A percentile compares a stretch with the other conserved stretches of the same genome.
Evolutionary conservation across 306 rosid species (phyloP).

Genomic region (Betula pendula): DNA sequence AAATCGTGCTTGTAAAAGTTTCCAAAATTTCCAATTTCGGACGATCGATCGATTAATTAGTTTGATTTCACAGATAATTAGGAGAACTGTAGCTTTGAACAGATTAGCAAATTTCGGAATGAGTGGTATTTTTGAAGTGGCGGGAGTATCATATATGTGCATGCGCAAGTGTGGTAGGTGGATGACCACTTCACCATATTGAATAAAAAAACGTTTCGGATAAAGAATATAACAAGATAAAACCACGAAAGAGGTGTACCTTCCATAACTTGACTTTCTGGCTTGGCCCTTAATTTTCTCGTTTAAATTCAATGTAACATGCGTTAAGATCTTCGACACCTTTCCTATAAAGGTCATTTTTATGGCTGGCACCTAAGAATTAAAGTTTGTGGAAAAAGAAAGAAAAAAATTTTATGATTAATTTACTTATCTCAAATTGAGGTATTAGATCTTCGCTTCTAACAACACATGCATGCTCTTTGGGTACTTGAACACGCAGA

Average conservation of each 20-base stretch:
- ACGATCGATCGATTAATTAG: neutral
- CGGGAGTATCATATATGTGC: neutral
- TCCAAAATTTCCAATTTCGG: neutral
- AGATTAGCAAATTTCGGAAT: neutral
- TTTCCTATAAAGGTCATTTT: neutral
- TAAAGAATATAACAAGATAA: neutral
- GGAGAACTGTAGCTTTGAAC: neutral
- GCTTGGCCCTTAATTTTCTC: neutral
- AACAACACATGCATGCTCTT: no score
- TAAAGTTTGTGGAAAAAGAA: neutral
- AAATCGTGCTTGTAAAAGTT: constrained; percentile 1
- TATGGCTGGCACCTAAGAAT: neutral
- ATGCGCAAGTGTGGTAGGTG: neutral
- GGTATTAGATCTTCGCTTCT: neutral
- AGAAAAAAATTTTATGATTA: neutral
- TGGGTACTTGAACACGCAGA: no score
- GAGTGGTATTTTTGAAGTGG: neutral
- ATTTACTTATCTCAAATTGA: neutral
- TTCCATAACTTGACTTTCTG: constrained; percentile 1
- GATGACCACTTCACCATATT: neutral
- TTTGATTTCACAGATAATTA: neutral
- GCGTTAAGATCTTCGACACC: neutral
- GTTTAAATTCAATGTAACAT: neutral
- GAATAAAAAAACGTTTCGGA: neutral
- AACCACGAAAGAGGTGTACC: constrained; percentile 1